Evolutionary conservation across 1,284 basidiomycete genomes (phyloP).

Genomic region (Mycosarcoma maydis): DNA sequence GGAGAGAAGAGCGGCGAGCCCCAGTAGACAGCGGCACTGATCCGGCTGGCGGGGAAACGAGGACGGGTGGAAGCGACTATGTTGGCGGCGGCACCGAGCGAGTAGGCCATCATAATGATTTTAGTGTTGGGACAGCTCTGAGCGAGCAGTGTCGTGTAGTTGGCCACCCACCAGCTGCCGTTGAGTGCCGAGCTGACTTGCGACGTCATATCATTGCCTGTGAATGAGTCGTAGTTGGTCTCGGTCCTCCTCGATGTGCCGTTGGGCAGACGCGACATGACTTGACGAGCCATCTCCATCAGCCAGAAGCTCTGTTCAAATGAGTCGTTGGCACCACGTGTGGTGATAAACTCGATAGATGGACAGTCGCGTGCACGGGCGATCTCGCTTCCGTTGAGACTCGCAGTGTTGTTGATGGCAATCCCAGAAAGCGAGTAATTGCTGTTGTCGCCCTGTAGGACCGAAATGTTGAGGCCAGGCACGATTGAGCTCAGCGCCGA

Average conservation of each 20-base stretch:
- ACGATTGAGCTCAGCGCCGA: constrained; percentile 16
- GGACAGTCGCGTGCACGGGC: constrained; percentile 21
- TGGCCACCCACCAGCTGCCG: constrained; percentile 26
- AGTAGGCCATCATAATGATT: constrained; percentile 37
- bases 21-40: constrained; percentile 12
- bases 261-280: constrained; percentile 23
- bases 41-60: constrained; percentile 17
- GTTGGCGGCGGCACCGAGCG: constrained; percentile 24
- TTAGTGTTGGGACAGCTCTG: constrained; percentile 31
- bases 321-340: constrained; percentile 30
- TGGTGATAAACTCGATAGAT: constrained; percentile 29
- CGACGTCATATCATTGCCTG: constrained; percentile 17
- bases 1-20: constrained; percentile 7
- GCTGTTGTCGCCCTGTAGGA: constrained; percentile 2
- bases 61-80: constrained; percentile 18
- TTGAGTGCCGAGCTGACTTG: constrained; percentile 15
- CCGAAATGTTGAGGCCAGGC: constrained; percentile 23
- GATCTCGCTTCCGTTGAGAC: constrained; percentile 24
- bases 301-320: constrained; percentile 25
- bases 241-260: constrained; percentile 16
- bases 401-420: constrained; percentile 28
- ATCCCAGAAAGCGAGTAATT: constrained; percentile 22
- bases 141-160: constrained; percentile 23
- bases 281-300: constrained; percentile 29
- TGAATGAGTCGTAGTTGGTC: constrained; percentile 25